Conservation (phyloP, 164 flowering plant genomes). For the Hamamelis virginiana region DNA sequence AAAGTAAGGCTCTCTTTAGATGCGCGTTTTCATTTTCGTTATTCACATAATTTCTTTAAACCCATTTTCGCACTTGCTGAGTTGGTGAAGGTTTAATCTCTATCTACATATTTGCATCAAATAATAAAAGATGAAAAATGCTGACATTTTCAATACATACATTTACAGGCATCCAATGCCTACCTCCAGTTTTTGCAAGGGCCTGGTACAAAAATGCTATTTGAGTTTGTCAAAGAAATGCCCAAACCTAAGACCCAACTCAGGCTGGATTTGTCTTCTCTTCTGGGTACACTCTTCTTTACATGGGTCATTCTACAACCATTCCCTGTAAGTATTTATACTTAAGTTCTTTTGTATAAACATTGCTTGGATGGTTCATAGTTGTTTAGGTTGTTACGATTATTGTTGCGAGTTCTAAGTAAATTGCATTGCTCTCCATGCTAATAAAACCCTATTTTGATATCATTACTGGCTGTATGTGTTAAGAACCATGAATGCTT, state of each 20-base stretch:
- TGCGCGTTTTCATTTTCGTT: too few relatives aligned
- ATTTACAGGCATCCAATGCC: conserved; percentile 82
- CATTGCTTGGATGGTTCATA: neutral
- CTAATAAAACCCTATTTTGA: neutral
- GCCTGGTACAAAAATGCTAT: conserved; percentile 46
- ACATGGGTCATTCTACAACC: conserved; percentile 72
- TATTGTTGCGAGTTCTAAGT: neutral
- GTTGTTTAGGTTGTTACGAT: neutral
- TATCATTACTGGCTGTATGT: too few relatives aligned
- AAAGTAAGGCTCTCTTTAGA: too few relatives aligned
- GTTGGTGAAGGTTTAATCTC: neutral
- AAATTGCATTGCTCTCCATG: neutral
- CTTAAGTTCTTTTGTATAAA: neutral
- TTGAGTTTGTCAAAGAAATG: conserved; percentile 92
- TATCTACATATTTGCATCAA: neutral
- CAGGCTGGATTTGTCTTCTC: conserved; percentile 72
- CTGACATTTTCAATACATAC: conserved; percentile 16
- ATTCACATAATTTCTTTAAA: too few relatives aligned
- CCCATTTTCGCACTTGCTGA: neutral
- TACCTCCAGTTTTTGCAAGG: conserved; percentile 68
- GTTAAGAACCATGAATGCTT: too few relatives aligned
- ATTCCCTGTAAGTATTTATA: conserved; percentile 65
- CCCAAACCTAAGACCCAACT: conserved; percentile 63
- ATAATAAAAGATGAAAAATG: neutral
- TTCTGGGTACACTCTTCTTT: conserved; percentile 80